A percentile compares a stretch with the other conserved stretches of the same genome.
These are phyloP conservation scores for Citrus medica DNA, from an alignment of 345 rosid species.

Conservation along the genomic window DNA sequence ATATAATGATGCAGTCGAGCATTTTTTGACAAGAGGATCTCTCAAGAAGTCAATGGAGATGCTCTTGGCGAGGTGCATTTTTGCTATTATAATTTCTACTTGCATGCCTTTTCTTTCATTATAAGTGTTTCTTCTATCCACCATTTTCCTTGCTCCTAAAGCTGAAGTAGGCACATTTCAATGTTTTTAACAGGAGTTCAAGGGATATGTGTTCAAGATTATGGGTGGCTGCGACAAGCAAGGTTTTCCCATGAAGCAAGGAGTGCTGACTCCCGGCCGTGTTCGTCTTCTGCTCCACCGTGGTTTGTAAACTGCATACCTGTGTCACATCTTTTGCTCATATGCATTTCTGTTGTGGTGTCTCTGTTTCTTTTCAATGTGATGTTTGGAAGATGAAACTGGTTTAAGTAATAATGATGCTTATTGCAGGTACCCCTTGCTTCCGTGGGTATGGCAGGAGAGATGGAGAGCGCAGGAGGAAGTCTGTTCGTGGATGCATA, in stretches of 20 bases:
- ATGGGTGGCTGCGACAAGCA: constrained; percentile 96
- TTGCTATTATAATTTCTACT: neutral
- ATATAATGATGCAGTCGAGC: constrained; percentile 50
- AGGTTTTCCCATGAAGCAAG: constrained; percentile 93
- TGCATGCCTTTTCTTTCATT: neutral
- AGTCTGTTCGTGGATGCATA: constrained; percentile 91
- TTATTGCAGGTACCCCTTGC: constrained; percentile 62
- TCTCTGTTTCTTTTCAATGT: neutral
- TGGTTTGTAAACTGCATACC: constrained; percentile 32
- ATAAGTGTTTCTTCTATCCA: neutral
- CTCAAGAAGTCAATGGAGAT: constrained; percentile 84
- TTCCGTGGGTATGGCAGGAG: constrained; percentile 82
- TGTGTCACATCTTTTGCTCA: no score
- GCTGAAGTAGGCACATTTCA: neutral
- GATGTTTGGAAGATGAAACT: neutral
- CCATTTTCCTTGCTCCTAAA: neutral
- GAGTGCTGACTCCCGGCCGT: constrained; percentile 80
- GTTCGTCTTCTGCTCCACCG: constrained; percentile 80
- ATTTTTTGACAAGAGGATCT: constrained; percentile 78
- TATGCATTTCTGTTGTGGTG: neutral
- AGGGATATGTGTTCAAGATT: constrained; percentile 80
- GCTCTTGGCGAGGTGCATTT: constrained; percentile 65
- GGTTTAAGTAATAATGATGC: neutral
- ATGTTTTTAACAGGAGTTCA: constrained; percentile 54
- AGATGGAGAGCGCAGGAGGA: constrained; percentile 78